phyloP scores from a whole-genome alignment of 2,329 filamentous ascomycete species.

The Fusarium clavum region DNA sequence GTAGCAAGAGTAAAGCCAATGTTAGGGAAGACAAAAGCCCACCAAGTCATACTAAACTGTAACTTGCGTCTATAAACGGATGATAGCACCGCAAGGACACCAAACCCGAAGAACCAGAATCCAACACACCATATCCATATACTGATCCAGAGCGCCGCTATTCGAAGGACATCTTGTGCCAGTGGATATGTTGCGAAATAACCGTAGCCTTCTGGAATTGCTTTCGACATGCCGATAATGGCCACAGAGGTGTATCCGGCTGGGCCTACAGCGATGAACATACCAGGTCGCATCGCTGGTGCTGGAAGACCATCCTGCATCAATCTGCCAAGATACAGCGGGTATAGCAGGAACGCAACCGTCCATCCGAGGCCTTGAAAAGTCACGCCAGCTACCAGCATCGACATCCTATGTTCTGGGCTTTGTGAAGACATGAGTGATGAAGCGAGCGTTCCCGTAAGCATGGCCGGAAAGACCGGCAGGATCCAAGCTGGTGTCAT shows the following conservation, averaged over 20 bases:
- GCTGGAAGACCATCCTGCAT: slow-evolving; percentile 46
- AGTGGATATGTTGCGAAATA: slow-evolving; percentile 44
- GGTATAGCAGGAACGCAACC: slow-evolving; percentile 41
- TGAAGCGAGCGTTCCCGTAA: slow-evolving; percentile 45
- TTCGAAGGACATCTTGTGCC: slow-evolving; percentile 40
- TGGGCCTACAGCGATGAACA: slow-evolving; percentile 45
- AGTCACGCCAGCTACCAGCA: slow-evolving; percentile 44
- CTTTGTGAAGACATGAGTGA: slow-evolving; percentile 42
- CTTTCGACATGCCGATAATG: slow-evolving; percentile 44
- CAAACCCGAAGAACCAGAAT: slow-evolving; percentile 47
- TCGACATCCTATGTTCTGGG: slow-evolving; percentile 41
- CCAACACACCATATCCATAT: slow-evolving; percentile 47
- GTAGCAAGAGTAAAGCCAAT: slow-evolving; percentile 45
- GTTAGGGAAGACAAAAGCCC: slow-evolving; percentile 47
- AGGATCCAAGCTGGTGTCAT: slow-evolving; percentile 49
- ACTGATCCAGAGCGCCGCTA: slow-evolving; percentile 42
- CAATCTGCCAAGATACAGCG: slow-evolving; percentile 43
- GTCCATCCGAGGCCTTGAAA: slow-evolving; percentile 47
- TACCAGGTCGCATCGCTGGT: slow-evolving; percentile 44
- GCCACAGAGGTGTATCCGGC: slow-evolving; percentile 44
- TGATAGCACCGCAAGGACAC: slow-evolving; percentile 37
- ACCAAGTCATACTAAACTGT: slow-evolving; percentile 46
- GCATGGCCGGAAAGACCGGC: slow-evolving; percentile 47
- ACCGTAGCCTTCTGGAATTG: slow-evolving; percentile 40
- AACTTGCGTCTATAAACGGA: slow-evolving; percentile 29